Base-by-base conservation (phyloP, 2,329 filamentous ascomycete species). In the Juglanconis sp. region DNA sequence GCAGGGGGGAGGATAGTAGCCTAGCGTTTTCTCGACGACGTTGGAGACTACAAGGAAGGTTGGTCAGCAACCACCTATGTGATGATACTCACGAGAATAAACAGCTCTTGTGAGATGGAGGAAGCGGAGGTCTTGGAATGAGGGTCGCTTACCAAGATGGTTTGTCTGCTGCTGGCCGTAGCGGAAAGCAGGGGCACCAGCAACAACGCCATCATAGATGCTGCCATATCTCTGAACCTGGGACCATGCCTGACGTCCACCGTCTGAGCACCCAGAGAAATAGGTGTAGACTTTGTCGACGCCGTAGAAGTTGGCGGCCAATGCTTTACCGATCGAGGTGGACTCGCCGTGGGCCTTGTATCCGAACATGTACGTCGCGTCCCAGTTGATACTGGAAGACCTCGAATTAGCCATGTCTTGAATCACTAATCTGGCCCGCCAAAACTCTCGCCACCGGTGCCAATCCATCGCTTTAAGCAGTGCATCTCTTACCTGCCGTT, bases 181-280 rank as follows among this genome's bases (percentile, higher is more conserved):
- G 5, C 77, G 74, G 65, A 64, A 70, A 4, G 70, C 67, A 68
- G 70, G 70, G 17, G 65, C 69, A 4, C 79, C 79, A 24, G 79
- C 78, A 1, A 83, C 66, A 5, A 81, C 76, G 7, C 81, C 81
- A 58, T 83, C 79, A 58, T 83, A 83, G 49, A 81, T 77, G 11
- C 81, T 73, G 0, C 81, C 80, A 59, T 77, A 80, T 38, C 74
- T 68, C 64, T 83, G 74, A 2, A 77, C 73, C 38, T 78, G 74
- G 56, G 79, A 79, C 15, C 82, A 68, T 5, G 80, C 82, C 67
- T 85, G 80, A 5, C 81, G 71, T 3, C 82, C 82, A 34, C 82
- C 82, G 0, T 81, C 83, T 1, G 79, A 82, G 66, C 82, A 85
- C 15, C 81, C 81, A 17, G 74, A 72, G 65, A 76, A 83, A 66